phyloP scores from a whole-genome alignment of 768 basidiomycete species.

The Tylopilus balloui region DNA sequence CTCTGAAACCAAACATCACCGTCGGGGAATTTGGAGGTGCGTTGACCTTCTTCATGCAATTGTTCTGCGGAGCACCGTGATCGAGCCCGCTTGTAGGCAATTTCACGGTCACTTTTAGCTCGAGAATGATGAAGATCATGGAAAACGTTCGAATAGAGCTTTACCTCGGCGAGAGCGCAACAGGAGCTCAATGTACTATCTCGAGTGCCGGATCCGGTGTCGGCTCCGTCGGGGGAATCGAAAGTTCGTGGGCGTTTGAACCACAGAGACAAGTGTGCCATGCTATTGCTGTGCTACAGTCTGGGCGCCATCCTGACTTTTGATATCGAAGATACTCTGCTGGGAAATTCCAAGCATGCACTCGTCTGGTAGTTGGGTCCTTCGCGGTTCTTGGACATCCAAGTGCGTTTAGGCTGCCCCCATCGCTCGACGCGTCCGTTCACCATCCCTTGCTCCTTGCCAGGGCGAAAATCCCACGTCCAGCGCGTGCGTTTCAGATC shows the following conservation, averaged over 20 bases:
- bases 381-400: slow-evolving; percentile 76
- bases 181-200: slow-evolving; percentile 66
- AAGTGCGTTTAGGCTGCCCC: slow-evolving; percentile 38
- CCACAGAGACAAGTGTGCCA: slow-evolving; percentile 51
- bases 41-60: not conserved
- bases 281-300: not conserved
- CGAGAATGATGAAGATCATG: slow-evolving; percentile 59
- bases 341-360: slow-evolving; percentile 75
- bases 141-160: slow-evolving; percentile 71
- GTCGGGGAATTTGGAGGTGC: slow-evolving; percentile 32
- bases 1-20: slow-evolving; percentile 42
- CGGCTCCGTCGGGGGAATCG: slow-evolving; percentile 35
- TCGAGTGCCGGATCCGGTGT: slow-evolving; percentile 53
- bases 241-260: slow-evolving; percentile 80
- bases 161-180: slow-evolving; percentile 70
- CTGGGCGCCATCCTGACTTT: not conserved
- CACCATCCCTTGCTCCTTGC: slow-evolving; percentile 5
- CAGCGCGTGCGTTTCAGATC: slow-evolving; percentile 71
- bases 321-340: slow-evolving; percentile 51
- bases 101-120: slow-evolving; percentile 60
- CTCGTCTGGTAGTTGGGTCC: slow-evolving; percentile 63
- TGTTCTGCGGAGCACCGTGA: not conserved
- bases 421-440: not conserved
- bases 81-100: slow-evolving; percentile 37
- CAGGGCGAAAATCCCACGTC: slow-evolving; percentile 48